phyloP scores from a whole-genome alignment of 2,329 filamentous ascomycete species.

The Colletotrichum godetiae region DNA sequence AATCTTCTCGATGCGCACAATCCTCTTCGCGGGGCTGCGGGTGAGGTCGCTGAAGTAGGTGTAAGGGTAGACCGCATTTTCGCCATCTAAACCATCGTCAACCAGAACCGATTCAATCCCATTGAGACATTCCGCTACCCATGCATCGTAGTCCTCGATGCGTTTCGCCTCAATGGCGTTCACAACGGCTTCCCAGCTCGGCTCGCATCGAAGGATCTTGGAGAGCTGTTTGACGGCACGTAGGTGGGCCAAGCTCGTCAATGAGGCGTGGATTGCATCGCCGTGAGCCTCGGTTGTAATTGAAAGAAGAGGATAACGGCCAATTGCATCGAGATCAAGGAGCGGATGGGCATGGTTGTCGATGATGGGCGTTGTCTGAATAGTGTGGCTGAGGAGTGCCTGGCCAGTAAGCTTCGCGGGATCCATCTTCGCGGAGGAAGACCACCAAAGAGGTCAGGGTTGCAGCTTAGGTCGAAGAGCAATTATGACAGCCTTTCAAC shows the following conservation, averaged over 20 bases:
- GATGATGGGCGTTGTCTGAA: constrained; percentile 71
- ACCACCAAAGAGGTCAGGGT: constrained; percentile 12
- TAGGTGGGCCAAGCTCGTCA: constrained; percentile 74
- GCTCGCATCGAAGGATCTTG: constrained; percentile 70
- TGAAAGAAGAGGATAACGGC: constrained; percentile 62
- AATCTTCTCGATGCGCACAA: constrained; percentile 81
- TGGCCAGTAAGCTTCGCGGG: constrained; percentile 37
- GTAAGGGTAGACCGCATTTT: constrained; percentile 67
- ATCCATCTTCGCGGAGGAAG: constrained; percentile 33
- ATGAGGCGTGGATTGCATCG: constrained; percentile 71
- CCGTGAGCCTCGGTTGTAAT: constrained; percentile 81
- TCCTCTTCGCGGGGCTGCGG: constrained; percentile 72
- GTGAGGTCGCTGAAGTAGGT: constrained; percentile 76
- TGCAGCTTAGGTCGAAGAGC: neutral
- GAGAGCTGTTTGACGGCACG: constrained; percentile 77
- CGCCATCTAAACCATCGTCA: constrained; percentile 75
- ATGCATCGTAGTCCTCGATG: constrained; percentile 60
- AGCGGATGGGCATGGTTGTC: constrained; percentile 81
- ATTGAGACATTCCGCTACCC: constrained; percentile 73
- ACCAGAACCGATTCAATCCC: constrained; percentile 81
- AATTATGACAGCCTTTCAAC: constrained; percentile 14
- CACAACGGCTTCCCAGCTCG: constrained; percentile 68
- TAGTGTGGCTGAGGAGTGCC: constrained; percentile 49
- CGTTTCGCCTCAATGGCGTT: constrained; percentile 56
- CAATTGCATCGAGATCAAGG: constrained; percentile 61